Evolutionary conservation across 805 yeast genomes (phyloP), one percentile per base, ranked within the genome.

Genomic region (Diddensiella santjacobensis): DNA sequence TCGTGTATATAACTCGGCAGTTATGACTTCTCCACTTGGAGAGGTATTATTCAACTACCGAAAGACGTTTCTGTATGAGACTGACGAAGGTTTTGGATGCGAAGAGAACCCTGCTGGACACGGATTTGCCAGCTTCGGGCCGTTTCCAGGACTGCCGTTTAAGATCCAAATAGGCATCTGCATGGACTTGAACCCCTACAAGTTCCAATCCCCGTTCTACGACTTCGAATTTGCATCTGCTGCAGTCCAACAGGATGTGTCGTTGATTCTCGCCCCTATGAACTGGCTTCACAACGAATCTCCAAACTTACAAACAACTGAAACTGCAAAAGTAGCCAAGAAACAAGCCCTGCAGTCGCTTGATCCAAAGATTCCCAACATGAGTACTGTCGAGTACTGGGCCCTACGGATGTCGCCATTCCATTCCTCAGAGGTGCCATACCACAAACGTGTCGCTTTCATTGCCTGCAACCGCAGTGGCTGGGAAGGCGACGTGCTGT

Each of bases 131-230:
- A 22, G 46, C 20, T 44, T 49, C 13, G 48, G 49, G 3, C 36
- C 52, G 2, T 33, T 48, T 29, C 29, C 42, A 2, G 47, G 48
- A n/a, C n/a, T 42, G 17, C 35, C 40, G 3, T 40, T 77, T 4
- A 73, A 63, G 30, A 69, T 84, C 1, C 74, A 81, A 29, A 71
- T 90, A 47, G 98, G 96, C 0, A 88, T 90, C 3, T 90, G 98
- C 63, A 90, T 90, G 97, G 98, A 90, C 67, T 65, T 90, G 52
- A 89, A 87, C 62, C 96, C 96, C 0, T 84, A 86, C 63, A 74
- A 85, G 61, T 90, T 90, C 63, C 71, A 77, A 53, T 88, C 96
- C 1, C 89, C 95, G 1, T 89, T 87, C 66, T 71, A 74, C 31
- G 73, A 71, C 22, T 87, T 77, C 61, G 97, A 90, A 64, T 87